phyloP scores from a whole-genome alignment of 73 alveolate species.

The Paramecium tetraurelia region DNA sequence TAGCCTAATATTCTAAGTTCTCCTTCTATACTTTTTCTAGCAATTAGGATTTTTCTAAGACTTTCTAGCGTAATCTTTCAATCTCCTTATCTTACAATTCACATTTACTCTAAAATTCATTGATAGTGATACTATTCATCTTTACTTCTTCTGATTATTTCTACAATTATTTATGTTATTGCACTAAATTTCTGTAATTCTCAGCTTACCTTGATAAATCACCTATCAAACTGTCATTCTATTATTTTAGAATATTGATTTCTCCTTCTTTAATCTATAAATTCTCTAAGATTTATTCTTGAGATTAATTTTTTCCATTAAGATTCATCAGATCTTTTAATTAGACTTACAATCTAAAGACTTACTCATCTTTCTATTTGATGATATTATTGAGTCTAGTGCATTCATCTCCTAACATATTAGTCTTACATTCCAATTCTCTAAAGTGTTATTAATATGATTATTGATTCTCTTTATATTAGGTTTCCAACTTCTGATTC shows the following conservation, averaged over 20 bases:
- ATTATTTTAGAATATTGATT: background rate
- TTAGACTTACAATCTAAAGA: background rate
- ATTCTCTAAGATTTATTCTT: background rate
- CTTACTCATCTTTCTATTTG: constrained; percentile 20
- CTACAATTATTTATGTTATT: background rate
- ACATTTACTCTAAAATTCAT: background rate
- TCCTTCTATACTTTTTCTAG: constrained; percentile 10
- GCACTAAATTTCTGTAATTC: background rate
- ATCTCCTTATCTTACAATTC: constrained; percentile 11
- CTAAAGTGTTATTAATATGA: background rate
- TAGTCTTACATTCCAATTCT: constrained; percentile 36
- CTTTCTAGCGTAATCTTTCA: constrained; percentile 3
- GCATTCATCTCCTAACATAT: constrained; percentile 38
- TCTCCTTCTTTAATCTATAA: background rate
- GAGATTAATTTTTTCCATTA: background rate
- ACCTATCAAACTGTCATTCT: background rate
- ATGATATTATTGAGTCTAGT: background rate
- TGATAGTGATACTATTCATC: background rate
- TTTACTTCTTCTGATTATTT: background rate
- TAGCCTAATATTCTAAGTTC: constrained; percentile 12
- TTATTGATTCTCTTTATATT: background rate
- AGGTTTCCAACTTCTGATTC: background rate
- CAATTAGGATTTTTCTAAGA: constrained; percentile 4
- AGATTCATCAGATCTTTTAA: background rate
- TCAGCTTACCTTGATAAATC: constrained; percentile 43